These are phyloP conservation scores for Mrakia frigida DNA, from an alignment of 768 basidiomycete genomes.

Conservation along the genomic window DNA sequence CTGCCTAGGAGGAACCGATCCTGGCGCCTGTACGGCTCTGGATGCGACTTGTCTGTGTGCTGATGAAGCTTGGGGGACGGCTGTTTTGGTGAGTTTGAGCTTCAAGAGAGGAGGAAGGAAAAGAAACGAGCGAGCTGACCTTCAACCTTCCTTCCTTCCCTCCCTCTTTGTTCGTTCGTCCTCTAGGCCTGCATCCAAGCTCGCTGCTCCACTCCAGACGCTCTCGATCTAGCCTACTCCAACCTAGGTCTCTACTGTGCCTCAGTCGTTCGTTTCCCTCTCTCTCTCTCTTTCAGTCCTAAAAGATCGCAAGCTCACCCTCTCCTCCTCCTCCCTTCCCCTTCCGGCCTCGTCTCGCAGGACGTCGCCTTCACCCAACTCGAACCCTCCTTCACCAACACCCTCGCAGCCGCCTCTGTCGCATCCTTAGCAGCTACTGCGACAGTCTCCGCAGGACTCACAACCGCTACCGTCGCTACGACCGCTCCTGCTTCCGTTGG, in stretches of 20 bases:
- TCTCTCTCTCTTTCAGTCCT: background rate
- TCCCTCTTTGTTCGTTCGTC: too few species aligned
- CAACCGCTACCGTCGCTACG: background rate
- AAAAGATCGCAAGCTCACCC: background rate
- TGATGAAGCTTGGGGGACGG: background rate
- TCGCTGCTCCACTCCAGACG: background rate
- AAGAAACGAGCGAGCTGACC: background rate
- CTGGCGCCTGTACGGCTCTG: conserved; percentile 16
- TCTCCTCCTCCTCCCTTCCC: background rate
- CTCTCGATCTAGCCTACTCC: conserved; percentile 21
- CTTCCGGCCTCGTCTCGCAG: conserved; percentile 1
- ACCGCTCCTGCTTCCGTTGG: background rate
- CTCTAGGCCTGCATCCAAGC: conserved; percentile 18
- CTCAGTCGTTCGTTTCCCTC: background rate
- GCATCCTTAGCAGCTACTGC: conserved; percentile 1
- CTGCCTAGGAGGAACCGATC: background rate
- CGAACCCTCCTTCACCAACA: conserved; percentile 24
- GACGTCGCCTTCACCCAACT: background rate
- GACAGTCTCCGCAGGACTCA: background rate
- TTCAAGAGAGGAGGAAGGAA: background rate
- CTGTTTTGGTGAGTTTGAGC: conserved; percentile 7
- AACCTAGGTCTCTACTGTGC: conserved; percentile 25
- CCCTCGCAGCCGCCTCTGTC: conserved; percentile 17
- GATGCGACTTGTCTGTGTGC: conserved; percentile 20
- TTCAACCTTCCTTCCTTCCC: background rate